These are phyloP conservation scores for Pisolithus albus DNA, from an alignment of 768 basidiomycete species.

Conservation along the genomic window DNA sequence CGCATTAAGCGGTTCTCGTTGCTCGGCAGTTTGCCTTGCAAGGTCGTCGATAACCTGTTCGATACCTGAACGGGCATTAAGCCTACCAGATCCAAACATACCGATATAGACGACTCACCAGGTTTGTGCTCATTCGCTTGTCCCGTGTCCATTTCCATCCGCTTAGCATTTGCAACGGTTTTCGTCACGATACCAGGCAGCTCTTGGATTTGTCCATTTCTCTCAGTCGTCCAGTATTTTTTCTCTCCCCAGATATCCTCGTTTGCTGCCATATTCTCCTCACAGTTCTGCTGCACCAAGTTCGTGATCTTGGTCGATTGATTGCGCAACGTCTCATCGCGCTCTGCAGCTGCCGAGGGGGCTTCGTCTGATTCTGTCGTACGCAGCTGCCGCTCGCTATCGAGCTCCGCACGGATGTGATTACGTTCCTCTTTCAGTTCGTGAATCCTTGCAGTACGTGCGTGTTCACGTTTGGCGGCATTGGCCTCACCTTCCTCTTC, in stretches of 20 bases:
- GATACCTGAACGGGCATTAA: conserved; percentile 35
- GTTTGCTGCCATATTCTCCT: conserved; percentile 51
- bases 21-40: conserved; percentile 50
- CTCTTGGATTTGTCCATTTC: conserved; percentile 50
- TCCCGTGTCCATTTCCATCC: too few species aligned
- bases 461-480: conserved; percentile 46
- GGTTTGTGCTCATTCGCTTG: neutral
- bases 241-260: conserved; percentile 64
- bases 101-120: neutral
- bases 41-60: conserved; percentile 58
- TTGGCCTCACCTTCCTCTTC: conserved; percentile 49
- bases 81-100: neutral
- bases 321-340: conserved; percentile 50
- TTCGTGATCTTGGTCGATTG: conserved; percentile 71
- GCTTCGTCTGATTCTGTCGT: conserved; percentile 55
- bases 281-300: conserved; percentile 60
- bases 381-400: conserved; percentile 53
- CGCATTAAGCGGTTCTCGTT: conserved; percentile 16
- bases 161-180: conserved; percentile 33
- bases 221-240: conserved; percentile 46
- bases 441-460: conserved; percentile 48
- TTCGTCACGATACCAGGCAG: conserved; percentile 56
- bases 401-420: conserved; percentile 50
- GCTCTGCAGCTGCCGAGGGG: conserved; percentile 56
- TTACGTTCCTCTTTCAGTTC: conserved; percentile 68